phyloP scores from a whole-genome alignment of 345 rosid genomes.

The Arabidopsis arenosa region DNA sequence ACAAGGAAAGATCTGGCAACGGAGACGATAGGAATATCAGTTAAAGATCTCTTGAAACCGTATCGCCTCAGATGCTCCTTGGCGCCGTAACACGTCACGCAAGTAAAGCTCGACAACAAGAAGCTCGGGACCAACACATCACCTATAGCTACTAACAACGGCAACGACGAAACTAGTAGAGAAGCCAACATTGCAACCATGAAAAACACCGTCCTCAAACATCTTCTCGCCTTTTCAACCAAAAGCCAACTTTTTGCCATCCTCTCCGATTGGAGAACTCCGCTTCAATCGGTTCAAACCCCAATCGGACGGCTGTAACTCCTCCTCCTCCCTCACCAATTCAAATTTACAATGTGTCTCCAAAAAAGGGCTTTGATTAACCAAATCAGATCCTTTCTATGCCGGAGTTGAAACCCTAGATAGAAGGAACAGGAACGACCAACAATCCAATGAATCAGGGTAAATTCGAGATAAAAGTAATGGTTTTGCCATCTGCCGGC shows the following conservation, averaged over 20 bases:
- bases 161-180: slow-evolving; percentile 73
- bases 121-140: slow-evolving; percentile 67
- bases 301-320: slow-evolving; percentile 11
- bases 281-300: background rate
- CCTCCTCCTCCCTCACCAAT: background rate
- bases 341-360: background rate
- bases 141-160: slow-evolving; percentile 70
- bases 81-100: slow-evolving; percentile 64
- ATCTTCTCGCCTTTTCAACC: slow-evolving; percentile 68
- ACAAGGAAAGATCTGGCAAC: slow-evolving; percentile 74
- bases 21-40: slow-evolving; percentile 79
- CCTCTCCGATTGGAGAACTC: slow-evolving; percentile 16
- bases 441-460: background rate
- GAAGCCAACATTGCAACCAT: slow-evolving; percentile 92
- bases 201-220: slow-evolving; percentile 69
- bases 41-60: slow-evolving; percentile 72
- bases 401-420: slow-evolving; percentile 51
- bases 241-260: slow-evolving; percentile 53
- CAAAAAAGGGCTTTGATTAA: background rate
- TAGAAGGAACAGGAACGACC: slow-evolving; percentile 3
- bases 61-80: slow-evolving; percentile 65
- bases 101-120: slow-evolving; percentile 71
- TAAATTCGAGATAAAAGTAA: slow-evolving; percentile 1
- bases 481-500: slow-evolving; percentile 28
- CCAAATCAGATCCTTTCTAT: slow-evolving; percentile 20